Conservation (phyloP, 2,329 filamentous ascomycete genomes). For the Cercospora citrullina region DNA sequence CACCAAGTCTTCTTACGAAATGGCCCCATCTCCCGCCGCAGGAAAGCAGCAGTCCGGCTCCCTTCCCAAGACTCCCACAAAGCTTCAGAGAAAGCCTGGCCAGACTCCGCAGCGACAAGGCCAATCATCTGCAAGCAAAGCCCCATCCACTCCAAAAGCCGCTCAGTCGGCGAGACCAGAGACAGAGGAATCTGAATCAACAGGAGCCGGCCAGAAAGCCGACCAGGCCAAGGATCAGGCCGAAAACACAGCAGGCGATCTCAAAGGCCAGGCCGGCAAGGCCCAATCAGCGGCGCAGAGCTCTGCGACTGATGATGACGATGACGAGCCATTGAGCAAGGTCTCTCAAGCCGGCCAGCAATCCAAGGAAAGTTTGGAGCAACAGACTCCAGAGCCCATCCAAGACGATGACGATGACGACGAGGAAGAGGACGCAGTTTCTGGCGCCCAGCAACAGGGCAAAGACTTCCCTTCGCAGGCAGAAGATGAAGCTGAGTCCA, state of each 20-base stretch:
- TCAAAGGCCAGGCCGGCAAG: slow-evolving; percentile 41
- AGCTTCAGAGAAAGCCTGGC: slow-evolving; percentile 45
- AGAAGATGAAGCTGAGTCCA: slow-evolving; percentile 38
- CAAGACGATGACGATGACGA: slow-evolving; percentile 40
- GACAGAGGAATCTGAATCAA: slow-evolving; percentile 39
- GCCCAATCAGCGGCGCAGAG: slow-evolving; percentile 40
- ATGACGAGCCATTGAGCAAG: slow-evolving; percentile 45
- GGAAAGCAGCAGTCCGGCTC: slow-evolving; percentile 47
- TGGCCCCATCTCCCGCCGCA: slow-evolving; percentile 54
- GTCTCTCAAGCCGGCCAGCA: slow-evolving; percentile 50
- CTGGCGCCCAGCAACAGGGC: slow-evolving; percentile 43
- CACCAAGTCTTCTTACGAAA: slow-evolving; percentile 38
- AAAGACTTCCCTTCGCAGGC: slow-evolving; percentile 48
- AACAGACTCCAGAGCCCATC: slow-evolving; percentile 50
- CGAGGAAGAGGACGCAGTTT: slow-evolving; percentile 42
- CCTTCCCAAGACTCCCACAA: slow-evolving; percentile 53
- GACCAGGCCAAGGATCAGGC: slow-evolving; percentile 38
- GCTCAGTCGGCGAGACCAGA: slow-evolving; percentile 38
- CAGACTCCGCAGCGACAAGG: slow-evolving; percentile 21
- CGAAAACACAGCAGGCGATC: slow-evolving; percentile 36
- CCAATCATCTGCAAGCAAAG: slow-evolving; percentile 13
- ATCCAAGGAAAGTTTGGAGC: slow-evolving; percentile 47
- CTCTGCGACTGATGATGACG: slow-evolving; percentile 37
- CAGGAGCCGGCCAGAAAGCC: slow-evolving; percentile 42
- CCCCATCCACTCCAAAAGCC: slow-evolving; percentile 34